A percentile compares a stretch with the other conserved stretches of the same genome.
phyloP scores from a whole-genome alignment of 257 asterid genomes.

The Eucommia ulmoides region DNA sequence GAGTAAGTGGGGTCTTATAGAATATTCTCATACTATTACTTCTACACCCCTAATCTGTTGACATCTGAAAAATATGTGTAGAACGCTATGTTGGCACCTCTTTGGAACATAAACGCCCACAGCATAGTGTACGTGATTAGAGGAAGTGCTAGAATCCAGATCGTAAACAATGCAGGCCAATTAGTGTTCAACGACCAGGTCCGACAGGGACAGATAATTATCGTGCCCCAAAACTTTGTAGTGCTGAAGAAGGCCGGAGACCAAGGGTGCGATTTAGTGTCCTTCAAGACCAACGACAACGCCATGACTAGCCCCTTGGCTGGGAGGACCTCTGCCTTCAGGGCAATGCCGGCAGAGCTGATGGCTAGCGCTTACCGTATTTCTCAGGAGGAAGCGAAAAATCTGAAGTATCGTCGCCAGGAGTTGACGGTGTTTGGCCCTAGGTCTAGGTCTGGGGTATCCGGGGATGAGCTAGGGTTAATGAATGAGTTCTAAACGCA shows the following conservation, averaged over 20 bases:
- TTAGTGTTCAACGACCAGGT: constrained; percentile 44
- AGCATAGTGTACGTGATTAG: constrained; percentile 26
- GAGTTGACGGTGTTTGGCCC: too few relatives aligned
- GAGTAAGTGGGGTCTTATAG: constrained; percentile 19
- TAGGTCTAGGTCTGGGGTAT: too few relatives aligned
- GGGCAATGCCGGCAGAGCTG: constrained; percentile 53
- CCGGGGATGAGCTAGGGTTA: too few relatives aligned
- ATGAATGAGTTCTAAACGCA: too few relatives aligned
- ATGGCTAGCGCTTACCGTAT: constrained; percentile 26
- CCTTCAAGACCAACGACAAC: constrained; percentile 48
- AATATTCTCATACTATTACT: too few relatives aligned
- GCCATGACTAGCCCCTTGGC: constrained; percentile 31
- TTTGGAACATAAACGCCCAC: constrained; percentile 44
- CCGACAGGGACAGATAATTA: constrained; percentile 31
- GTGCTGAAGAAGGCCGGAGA: constrained; percentile 31
- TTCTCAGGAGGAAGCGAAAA: constrained; percentile 30
- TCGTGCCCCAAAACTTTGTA: constrained; percentile 49
- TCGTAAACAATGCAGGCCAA: constrained; percentile 25
- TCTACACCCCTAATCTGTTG: background rate
- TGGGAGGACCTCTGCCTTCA: constrained; percentile 33
- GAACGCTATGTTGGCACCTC: constrained; percentile 40
- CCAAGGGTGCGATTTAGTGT: constrained; percentile 45
- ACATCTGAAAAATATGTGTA: constrained; percentile 6
- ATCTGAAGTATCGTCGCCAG: constrained; percentile 35
- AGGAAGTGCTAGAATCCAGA: constrained; percentile 40